phyloP scores from a whole-genome alignment of 257 asterid genomes.

The Primulina tabacum region DNA sequence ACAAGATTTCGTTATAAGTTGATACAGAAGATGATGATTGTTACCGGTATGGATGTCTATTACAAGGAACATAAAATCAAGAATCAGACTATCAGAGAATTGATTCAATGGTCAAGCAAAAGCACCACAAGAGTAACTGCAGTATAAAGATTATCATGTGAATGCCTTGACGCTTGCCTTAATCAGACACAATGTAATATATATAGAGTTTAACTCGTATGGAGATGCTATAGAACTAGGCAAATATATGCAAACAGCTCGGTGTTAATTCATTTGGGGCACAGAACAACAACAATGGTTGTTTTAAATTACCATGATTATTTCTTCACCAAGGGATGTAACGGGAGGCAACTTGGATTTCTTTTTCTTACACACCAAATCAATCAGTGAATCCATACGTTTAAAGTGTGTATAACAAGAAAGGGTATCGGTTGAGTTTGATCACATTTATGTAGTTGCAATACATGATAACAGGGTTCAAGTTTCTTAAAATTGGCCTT shows the following conservation, averaged over 20 bases:
- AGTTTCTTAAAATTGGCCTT: not conserved
- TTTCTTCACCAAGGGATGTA: not conserved
- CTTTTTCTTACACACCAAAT: not conserved
- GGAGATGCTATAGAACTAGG: no score
- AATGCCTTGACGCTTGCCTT: no score
- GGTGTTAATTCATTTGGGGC: no score
- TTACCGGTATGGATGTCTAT: not conserved
- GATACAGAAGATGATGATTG: not conserved
- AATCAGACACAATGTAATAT: no score
- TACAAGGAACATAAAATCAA: not conserved
- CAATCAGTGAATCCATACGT: not conserved
- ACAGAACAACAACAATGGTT: no score
- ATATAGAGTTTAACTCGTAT: no score
- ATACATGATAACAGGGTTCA: not conserved
- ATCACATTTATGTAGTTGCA: no score
- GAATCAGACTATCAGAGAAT: not conserved
- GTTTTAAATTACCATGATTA: no score
- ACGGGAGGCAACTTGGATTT: not conserved
- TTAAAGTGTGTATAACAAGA: not conserved
- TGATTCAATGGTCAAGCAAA: no score
- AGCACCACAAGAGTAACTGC: not conserved
- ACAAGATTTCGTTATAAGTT: no score
- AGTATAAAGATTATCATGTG: no score
- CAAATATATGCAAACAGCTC: no score
- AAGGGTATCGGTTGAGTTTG: not conserved